Evolutionary conservation across 1,284 basidiomycete species (phyloP).

Genomic region (Coniferiporia weirii): DNA sequence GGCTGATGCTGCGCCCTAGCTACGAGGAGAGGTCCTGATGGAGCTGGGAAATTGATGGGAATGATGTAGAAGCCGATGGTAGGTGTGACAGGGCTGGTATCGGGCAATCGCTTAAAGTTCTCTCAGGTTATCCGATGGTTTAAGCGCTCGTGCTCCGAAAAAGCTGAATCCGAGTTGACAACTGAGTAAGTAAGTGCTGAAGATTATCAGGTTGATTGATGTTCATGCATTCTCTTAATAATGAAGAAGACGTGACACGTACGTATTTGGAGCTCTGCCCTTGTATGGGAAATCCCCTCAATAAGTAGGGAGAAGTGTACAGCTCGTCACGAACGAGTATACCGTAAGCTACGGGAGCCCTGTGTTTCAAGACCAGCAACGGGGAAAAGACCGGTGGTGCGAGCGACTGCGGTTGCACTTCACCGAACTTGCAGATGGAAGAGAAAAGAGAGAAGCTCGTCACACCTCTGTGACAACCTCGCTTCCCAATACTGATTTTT

Average conservation of each 20-base stretch:
- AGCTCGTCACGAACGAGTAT: no score
- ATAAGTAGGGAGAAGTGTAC: no score
- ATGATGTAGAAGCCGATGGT: not conserved
- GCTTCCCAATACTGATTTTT: not conserved
- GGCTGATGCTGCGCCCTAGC: not conserved
- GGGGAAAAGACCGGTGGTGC: not conserved
- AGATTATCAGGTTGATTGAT: no score
- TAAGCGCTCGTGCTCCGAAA: not conserved
- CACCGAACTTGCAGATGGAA: not conserved
- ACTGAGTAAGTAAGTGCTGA: no score
- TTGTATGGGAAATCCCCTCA: no score
- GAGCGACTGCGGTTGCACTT: not conserved
- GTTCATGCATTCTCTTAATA: no score
- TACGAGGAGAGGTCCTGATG: not conserved
- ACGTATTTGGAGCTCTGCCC: no score
- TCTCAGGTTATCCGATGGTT: not conserved
- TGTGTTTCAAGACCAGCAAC: no score
- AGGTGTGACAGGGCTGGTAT: not conserved
- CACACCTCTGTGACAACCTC: not conserved
- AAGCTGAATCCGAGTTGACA: not conserved
- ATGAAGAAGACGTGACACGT: no score
- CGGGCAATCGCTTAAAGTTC: not conserved
- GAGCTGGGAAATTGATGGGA: not conserved
- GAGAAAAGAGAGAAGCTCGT: not conserved
- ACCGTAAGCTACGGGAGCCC: no score